A percentile compares a stretch with the other conserved stretches of the same genome.
phyloP scores from a whole-genome alignment of 306 rosid species.

The Vigna radiata region DNA sequence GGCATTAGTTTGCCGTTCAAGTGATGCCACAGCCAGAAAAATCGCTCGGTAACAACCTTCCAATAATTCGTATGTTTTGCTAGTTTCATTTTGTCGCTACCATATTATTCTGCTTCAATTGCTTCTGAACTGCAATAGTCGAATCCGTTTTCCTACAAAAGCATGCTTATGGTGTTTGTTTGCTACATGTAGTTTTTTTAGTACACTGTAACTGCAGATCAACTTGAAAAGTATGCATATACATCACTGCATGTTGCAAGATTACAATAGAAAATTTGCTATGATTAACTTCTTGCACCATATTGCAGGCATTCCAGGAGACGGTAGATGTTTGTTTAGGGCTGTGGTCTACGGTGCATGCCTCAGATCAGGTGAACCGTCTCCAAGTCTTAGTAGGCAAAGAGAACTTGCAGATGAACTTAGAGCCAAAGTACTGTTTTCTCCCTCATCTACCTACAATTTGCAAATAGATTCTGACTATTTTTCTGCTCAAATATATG shows the following conservation, averaged over 20 bases:
- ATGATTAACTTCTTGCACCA: neutral
- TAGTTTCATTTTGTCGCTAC: conserved; percentile 26
- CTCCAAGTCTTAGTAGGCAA: conserved; percentile 66
- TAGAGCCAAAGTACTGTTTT: conserved; percentile 61
- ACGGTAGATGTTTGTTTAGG: conserved; percentile 92
- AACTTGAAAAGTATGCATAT: neutral
- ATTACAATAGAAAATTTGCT: neutral
- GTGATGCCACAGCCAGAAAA: conserved; percentile 51
- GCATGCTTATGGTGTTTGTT: neutral
- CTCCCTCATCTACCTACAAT: neutral
- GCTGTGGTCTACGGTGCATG: conserved; percentile 77
- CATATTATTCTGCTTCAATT: conserved; percentile 1
- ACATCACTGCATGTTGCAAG: neutral
- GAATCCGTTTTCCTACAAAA: conserved; percentile 10
- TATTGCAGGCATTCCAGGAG: conserved; percentile 73
- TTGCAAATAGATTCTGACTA: neutral
- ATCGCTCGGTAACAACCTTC: conserved; percentile 52
- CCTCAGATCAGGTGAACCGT: conserved; percentile 66
- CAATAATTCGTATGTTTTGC: conserved; percentile 57
- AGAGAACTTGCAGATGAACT: conserved; percentile 91
- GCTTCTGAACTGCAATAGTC: neutral
- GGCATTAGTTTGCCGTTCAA: conserved; percentile 19
- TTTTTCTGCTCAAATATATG: too few species aligned
- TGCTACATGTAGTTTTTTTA: conserved; percentile 22
- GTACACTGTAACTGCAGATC: neutral